These are phyloP conservation scores for Kalanchoe fedtschenkoi DNA, from an alignment of 164 flowering plant species.

Conservation along the genomic window DNA sequence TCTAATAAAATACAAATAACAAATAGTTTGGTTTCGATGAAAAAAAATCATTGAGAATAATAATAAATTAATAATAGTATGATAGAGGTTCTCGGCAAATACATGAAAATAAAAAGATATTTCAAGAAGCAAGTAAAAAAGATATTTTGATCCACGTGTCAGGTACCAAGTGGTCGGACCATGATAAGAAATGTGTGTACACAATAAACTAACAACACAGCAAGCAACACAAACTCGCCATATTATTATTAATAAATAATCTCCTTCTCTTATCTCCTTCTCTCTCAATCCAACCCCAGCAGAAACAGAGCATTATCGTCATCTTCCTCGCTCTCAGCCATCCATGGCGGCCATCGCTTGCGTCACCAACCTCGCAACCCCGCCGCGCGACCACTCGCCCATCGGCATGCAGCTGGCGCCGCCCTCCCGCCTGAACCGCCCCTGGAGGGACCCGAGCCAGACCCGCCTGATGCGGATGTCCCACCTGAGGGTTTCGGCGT, in stretches of 20 bases:
- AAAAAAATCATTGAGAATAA: too few species aligned
- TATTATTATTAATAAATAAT: not conserved
- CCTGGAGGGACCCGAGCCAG: not conserved
- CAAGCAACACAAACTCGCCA: not conserved
- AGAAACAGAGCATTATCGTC: not conserved
- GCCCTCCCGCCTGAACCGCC: not conserved
- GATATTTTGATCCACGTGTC: not conserved
- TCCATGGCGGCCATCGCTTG: constrained; percentile 2
- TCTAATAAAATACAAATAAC: too few species aligned
- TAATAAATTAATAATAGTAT: too few species aligned
- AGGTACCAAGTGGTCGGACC: not conserved
- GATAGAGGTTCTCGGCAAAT: too few species aligned
- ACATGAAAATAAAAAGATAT: too few species aligned
- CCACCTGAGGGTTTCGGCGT: constrained; percentile 13
- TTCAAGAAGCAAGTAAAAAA: too few species aligned
- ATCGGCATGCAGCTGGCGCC: not conserved
- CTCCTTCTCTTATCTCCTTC: not conserved
- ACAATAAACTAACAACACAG: not conserved
- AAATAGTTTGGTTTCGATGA: too few species aligned
- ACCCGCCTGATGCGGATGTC: constrained; percentile 6
- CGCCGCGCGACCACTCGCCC: not conserved
- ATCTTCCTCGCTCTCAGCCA: not conserved
- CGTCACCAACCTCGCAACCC: not conserved
- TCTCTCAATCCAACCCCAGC: not conserved
- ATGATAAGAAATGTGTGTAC: constrained; percentile 3